Evolutionary conservation across 2,329 filamentous ascomycete species (phyloP), one percentile per base, ranked within the genome.

Genomic region (Xylaria sp.): DNA sequence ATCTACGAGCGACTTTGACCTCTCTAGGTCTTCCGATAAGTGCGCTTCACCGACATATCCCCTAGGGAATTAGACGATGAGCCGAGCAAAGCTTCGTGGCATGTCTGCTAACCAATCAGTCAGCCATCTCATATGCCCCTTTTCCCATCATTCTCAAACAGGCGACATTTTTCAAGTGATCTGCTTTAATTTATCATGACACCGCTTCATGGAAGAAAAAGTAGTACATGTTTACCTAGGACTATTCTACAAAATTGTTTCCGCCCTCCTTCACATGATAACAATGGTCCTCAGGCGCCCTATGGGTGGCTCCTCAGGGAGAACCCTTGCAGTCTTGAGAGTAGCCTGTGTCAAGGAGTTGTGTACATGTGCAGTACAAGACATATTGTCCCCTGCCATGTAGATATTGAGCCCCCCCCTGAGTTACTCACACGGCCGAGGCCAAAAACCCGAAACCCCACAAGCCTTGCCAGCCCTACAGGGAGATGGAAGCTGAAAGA

Each of bases 291-390:
- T n/a, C 25, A 30, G 30, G 15, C 25, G 6, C 48, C 28, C 25
- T 32, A 32, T 15, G 20, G 23, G 4, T 25, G 25, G n/a, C 60
- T 67, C 5, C 53, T 63, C 5, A 46, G 60, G 18, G 28, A 60
- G 41, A 53, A 55, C 25, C 48, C 48, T 2, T 4, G 10, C 13
- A 23, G 25, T 23, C 9, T 32, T 15, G 18, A n/a, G 32, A 34
- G 30, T 20, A 36, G 13, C 50, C 12, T 36, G n/a, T 12, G n/a
- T 36, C 32, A 3, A 23, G 50, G 7, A 36, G 50, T 36, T 10
- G 34, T 7, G 23, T 30, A 36, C 30, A 55, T 36, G 12, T 20
- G 23, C n/a, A 18, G 8, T 10, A 18, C 34, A 41, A 9, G 8
- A 1, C 23, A 41, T 8, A n/a, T 8, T 9, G 25, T 20, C 15